These are phyloP conservation scores for Leptographium wingfieldii DNA, from an alignment of 2,329 filamentous ascomycete species.

Conservation along the genomic window DNA sequence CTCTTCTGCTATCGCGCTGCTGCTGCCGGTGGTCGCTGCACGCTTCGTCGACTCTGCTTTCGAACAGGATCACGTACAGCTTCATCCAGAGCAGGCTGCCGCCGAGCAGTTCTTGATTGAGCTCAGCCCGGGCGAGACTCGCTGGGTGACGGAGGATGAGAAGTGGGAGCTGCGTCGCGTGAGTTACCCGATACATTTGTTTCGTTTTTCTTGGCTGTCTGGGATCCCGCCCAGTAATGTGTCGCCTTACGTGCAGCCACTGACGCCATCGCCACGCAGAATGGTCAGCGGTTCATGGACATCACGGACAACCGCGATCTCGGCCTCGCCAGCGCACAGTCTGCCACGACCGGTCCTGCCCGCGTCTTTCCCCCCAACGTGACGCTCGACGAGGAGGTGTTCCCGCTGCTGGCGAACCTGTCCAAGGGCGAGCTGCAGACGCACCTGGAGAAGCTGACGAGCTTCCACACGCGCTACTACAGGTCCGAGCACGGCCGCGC, in stretches of 20 bases:
- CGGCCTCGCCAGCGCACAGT: constrained; percentile 28
- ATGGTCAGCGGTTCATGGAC: constrained; percentile 85
- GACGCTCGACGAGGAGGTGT: constrained; percentile 50
- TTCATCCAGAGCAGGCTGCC: constrained; percentile 26
- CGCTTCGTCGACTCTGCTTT: constrained; percentile 39
- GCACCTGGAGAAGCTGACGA: constrained; percentile 66
- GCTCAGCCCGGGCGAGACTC: constrained; percentile 66
- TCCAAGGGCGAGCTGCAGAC: constrained; percentile 63
- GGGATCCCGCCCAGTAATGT: neutral
- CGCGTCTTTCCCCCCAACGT: constrained; percentile 29
- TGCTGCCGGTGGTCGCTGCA: constrained; percentile 41
- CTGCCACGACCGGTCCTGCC: constrained; percentile 54
- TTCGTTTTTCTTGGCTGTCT: neutral
- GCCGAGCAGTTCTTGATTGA: constrained; percentile 63
- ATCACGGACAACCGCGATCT: constrained; percentile 66
- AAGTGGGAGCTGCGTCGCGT: constrained; percentile 87
- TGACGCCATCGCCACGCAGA: constrained; percentile 30
- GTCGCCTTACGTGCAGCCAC: neutral
- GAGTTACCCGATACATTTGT: constrained; percentile 18
- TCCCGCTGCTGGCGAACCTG: constrained; percentile 53
- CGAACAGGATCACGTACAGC: constrained; percentile 38
- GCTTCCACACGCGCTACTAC: constrained; percentile 74
- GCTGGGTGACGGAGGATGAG: constrained; percentile 86
- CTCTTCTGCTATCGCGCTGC: constrained; percentile 36
- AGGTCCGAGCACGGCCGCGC: constrained; percentile 63